Conservation (phyloP, 2,329 filamentous ascomycete genomes). For the Phialemonium atrogriseum region DNA sequence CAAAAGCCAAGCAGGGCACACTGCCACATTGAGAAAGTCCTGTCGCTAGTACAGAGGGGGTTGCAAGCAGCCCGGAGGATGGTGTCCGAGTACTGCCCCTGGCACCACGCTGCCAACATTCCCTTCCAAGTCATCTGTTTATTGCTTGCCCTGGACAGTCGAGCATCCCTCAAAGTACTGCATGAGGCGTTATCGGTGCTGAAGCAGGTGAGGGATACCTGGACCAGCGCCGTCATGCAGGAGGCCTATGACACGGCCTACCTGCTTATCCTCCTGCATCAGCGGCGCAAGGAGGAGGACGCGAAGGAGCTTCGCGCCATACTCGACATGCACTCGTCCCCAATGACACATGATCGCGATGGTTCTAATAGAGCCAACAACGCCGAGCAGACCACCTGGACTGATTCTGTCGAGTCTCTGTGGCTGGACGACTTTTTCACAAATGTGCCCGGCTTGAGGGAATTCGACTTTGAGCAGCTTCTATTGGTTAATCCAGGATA, state of each 20-base stretch:
- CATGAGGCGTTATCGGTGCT: conserved; percentile 41
- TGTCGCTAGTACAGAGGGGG: conserved; percentile 34
- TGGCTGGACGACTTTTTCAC: too few species aligned
- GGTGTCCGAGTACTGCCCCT: conserved; percentile 35
- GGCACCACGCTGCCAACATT: conserved; percentile 53
- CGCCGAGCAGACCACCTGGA: too few species aligned
- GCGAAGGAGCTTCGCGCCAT: too few species aligned
- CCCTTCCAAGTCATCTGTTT: conserved; percentile 51
- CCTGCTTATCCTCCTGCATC: conserved; percentile 42
- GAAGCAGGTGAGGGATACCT: conserved; percentile 29
- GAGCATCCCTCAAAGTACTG: conserved; percentile 37
- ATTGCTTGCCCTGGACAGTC: conserved; percentile 45
- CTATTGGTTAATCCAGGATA: too few species aligned
- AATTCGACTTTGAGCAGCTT: too few species aligned
- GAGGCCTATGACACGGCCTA: conserved; percentile 48
- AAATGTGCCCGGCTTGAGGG: too few species aligned
- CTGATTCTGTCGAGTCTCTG: too few species aligned
- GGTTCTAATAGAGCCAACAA: too few species aligned
- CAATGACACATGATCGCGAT: too few species aligned
- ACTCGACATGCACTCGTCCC: too few species aligned
- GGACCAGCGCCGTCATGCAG: conserved; percentile 37
- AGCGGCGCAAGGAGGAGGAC: conserved; percentile 41
- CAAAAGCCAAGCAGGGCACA: conserved; percentile 35
- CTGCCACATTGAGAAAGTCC: conserved; percentile 36
- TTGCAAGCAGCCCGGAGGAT: conserved; percentile 39